Percentiles rank a stretch among this genome's conserved stretches.
Evolutionary conservation across 2,329 filamentous ascomycete genomes (phyloP).

Genomic region (Coniochaeta pulveracea): DNA sequence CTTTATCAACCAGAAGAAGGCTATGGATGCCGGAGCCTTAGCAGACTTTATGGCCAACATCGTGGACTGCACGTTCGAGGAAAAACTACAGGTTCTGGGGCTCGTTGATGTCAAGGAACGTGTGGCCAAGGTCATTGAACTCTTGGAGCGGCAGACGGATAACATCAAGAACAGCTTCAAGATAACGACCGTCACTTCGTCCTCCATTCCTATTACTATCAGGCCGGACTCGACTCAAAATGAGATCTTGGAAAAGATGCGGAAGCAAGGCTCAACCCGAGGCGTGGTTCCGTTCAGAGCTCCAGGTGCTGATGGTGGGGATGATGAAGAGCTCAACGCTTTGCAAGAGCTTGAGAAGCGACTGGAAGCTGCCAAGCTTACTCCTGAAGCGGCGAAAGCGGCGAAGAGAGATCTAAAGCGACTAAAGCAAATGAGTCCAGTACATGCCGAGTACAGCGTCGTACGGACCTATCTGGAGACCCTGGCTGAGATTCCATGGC

Average conservation of each 20-base stretch:
- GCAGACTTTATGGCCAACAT: conserved; percentile 97
- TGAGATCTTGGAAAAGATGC: conserved; percentile 28
- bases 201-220: conserved; percentile 47
- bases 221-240: conserved; percentile 44
- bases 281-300: conserved; percentile 16
- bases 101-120: conserved; percentile 68
- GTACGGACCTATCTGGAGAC: conserved; percentile 91
- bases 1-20: conserved; percentile 73
- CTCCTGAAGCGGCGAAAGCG: conserved; percentile 78
- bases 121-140: conserved; percentile 69
- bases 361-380: conserved; percentile 69
- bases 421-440: conserved; percentile 89
- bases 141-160: conserved; percentile 72
- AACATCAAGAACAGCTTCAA: conserved; percentile 80
- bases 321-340: conserved; percentile 79
- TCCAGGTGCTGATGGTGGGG: conserved; percentile 18
- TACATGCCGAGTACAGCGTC: conserved; percentile 92
- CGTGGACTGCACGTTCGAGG: conserved; percentile 76
- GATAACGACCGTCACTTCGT: conserved; percentile 65
- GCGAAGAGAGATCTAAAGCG: conserved; percentile 81
- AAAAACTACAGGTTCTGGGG: conserved; percentile 81
- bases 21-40: conserved; percentile 71
- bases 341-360: conserved; percentile 85
- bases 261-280: conserved; percentile 19
- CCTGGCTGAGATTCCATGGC: conserved; percentile 88